phyloP scores from a whole-genome alignment of 345 rosid species.

The Anacardium occidentale region DNA sequence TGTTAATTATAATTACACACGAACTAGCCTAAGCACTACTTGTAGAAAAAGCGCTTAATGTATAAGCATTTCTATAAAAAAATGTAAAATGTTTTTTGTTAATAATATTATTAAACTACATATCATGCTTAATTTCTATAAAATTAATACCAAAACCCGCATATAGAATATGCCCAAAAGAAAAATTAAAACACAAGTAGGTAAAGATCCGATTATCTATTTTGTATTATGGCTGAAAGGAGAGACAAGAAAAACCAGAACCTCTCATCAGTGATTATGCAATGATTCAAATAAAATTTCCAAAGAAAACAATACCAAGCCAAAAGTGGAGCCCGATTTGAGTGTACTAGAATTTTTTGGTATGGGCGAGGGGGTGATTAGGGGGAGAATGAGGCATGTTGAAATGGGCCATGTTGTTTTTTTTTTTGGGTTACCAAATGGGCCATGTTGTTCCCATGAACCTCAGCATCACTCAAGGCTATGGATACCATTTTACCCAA shows the following conservation, averaged over 20 bases:
- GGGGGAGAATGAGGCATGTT: constrained; percentile 42
- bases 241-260: constrained; percentile 16
- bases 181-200: neutral
- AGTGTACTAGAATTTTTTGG: constrained; percentile 25
- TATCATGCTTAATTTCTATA: too few relatives aligned
- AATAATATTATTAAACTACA: too few relatives aligned
- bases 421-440: too few relatives aligned
- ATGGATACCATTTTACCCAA: neutral
- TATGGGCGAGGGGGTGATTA: constrained; percentile 33
- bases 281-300: constrained; percentile 24
- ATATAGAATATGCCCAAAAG: neutral
- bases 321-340: constrained; percentile 16
- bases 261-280: constrained; percentile 5
- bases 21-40: too few relatives aligned
- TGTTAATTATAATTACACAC: too few relatives aligned
- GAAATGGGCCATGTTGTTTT: constrained; percentile 41
- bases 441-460: constrained; percentile 37
- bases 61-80: too few relatives aligned
- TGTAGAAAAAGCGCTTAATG: too few relatives aligned
- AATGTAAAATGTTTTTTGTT: too few relatives aligned
- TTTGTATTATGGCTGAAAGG: neutral
- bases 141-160: neutral
- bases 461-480: constrained; percentile 28
- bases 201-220: neutral
- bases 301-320: too few relatives aligned